Base-by-base conservation (phyloP, 345 rosid genomes). In the Microthlaspi erraticum region DNA sequence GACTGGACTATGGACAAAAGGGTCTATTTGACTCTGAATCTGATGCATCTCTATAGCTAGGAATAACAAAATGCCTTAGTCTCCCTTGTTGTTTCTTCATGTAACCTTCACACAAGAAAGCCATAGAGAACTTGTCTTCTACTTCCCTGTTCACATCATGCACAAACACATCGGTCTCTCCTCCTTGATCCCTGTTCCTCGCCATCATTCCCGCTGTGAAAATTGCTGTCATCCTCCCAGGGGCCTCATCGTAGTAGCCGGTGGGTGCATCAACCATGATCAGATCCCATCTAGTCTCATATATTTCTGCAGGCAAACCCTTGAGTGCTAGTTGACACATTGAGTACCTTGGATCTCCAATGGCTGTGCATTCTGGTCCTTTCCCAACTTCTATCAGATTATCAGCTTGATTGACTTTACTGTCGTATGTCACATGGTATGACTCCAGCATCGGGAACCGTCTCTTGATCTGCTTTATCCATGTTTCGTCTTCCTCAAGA, bases 181-280 rank as follows among this genome's bases (percentile, higher is more conserved):
- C 93, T 1, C 60, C 86, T 1, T 13, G 57, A n/a, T 70, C 52
- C 71, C 77, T 65, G 74, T 87, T 88, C 79, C 99, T 80, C 1
- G 91, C 98, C 93, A 88, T 89, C 92, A 88, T 82, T 17, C 96
- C 99, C 0, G 93, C 95, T 0, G 96, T 88, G 71, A 86, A 90
- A 49, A 91, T 88, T 0, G 98, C 88, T 1, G 80, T 85, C 99
- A 89, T 94, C 73, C 99, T 84, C 66, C 96, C 95, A 0, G 98
- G 99, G 3, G 95, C 92, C 45, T 89, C 95, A 5, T 84, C 85
- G 16, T 83, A 81, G 77, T 85, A 91, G 2, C 95, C 97, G 0
- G 92, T 86, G 0, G 95, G 95, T 1, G 99, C 99, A 23, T 91
- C 96, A 0, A 94, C 96, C 96, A 89, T 91, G 11, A 94, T 91